Evolutionary conservation across 2,329 filamentous ascomycete genomes (phyloP).

Genomic region (Pezicula radicicola): DNA sequence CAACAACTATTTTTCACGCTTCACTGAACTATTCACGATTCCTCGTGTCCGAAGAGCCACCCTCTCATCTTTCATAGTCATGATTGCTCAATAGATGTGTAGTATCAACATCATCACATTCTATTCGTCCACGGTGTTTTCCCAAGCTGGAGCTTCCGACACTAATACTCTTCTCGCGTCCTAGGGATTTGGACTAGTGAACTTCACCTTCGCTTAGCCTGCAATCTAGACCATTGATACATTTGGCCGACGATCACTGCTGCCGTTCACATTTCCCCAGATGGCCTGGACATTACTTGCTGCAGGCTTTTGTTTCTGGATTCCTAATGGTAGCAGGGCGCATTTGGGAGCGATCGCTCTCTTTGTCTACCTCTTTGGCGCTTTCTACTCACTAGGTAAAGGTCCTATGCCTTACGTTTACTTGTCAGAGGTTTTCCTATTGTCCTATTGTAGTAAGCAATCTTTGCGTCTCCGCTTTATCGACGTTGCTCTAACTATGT

Average conservation of each 20-base stretch:
- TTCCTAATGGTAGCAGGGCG: slow-evolving; percentile 32
- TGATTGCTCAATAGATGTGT: slow-evolving; percentile 46
- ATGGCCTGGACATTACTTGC: slow-evolving; percentile 62
- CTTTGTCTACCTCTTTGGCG: slow-evolving; percentile 58
- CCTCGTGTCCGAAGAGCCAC: slow-evolving; percentile 70
- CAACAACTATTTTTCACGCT: slow-evolving; percentile 58
- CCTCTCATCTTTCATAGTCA: slow-evolving; percentile 73
- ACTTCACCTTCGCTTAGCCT: slow-evolving; percentile 63
- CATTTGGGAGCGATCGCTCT: slow-evolving; percentile 50
- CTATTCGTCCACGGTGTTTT: slow-evolving; percentile 62
- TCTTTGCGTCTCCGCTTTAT: too few relatives aligned
- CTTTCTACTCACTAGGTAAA: slow-evolving; percentile 63
- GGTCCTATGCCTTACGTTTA: slow-evolving; percentile 39
- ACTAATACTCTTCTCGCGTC: slow-evolving; percentile 55
- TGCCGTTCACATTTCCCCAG: slow-evolving; percentile 62
- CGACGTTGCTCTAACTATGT: too few relatives aligned
- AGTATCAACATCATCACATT: slow-evolving; percentile 59
- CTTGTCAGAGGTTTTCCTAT: slow-evolving; percentile 60
- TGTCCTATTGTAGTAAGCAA: slow-evolving; percentile 51
- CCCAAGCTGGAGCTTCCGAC: slow-evolving; percentile 50
- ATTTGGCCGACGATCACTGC: slow-evolving; percentile 55
- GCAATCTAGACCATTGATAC: slow-evolving; percentile 65
- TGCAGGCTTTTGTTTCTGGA: slow-evolving; percentile 53
- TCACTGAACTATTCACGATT: slow-evolving; percentile 65
- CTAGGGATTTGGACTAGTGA: slow-evolving; percentile 60